phyloP scores from a whole-genome alignment of 1,139 yeast genomes.

The Candida freyschussii region DNA sequence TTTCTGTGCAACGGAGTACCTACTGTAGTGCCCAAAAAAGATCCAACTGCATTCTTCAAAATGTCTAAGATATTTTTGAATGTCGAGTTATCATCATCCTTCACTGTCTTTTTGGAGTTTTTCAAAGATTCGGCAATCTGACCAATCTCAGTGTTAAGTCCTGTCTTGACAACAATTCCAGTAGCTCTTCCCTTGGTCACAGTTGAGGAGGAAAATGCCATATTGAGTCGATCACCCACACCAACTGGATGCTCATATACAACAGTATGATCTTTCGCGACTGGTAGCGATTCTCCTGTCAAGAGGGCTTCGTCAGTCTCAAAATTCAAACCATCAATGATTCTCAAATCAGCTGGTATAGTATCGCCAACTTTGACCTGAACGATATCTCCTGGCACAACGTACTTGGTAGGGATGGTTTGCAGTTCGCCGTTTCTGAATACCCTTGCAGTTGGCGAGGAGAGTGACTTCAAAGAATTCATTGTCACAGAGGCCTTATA shows the following conservation, averaged over 20 bases:
- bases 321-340: constrained; percentile 57
- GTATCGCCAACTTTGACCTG: constrained; percentile 70
- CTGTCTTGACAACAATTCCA: constrained; percentile 65
- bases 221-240: constrained; percentile 71
- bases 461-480: constrained; percentile 65
- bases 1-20: constrained; percentile 76
- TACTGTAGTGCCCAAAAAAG: constrained; percentile 65
- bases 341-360: constrained; percentile 70
- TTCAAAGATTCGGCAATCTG: constrained; percentile 64
- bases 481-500: constrained; percentile 73
- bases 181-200: constrained; percentile 76
- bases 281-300: constrained; percentile 79
- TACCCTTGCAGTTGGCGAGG: constrained; percentile 71
- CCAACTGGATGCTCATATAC: constrained; percentile 48
- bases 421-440: constrained; percentile 57
- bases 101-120: constrained; percentile 33
- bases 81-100: constrained; percentile 33
- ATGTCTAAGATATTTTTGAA: constrained; percentile 33
- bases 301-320: constrained; percentile 79
- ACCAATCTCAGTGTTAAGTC: constrained; percentile 72
- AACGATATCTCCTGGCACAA: constrained; percentile 76
- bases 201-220: constrained; percentile 67
- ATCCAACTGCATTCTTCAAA: constrained; percentile 49
- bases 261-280: constrained; percentile 47
- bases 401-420: constrained; percentile 59